Evolutionary conservation across 331 rosid species (phyloP).

Genomic region (Acacia pycnantha): DNA sequence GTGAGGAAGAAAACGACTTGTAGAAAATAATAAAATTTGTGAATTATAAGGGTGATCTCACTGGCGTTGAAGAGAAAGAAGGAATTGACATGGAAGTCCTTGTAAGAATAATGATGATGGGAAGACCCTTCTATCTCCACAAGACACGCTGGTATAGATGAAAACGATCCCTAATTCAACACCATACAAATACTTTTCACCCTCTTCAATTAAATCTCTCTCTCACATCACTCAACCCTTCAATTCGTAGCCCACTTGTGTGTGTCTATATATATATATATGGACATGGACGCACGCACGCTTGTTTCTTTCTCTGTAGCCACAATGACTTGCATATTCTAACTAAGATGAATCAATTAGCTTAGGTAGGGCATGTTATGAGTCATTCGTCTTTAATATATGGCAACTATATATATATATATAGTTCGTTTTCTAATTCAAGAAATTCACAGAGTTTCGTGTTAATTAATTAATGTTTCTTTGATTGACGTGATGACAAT

Average conservation of each 20-base stretch:
- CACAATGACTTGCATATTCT: neutral
- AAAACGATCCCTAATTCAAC: slow-evolving; percentile 26
- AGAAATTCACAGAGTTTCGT: neutral
- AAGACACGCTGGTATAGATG: neutral
- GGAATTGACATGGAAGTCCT: neutral
- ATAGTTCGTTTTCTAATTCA: neutral
- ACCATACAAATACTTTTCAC: slow-evolving; percentile 33
- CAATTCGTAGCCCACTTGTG: too few species aligned
- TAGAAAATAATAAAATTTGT: neutral
- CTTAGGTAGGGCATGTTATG: neutral
- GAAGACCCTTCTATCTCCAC: neutral
- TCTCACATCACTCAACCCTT: neutral
- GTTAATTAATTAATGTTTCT: neutral
- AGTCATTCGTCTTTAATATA: neutral
- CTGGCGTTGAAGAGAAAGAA: neutral
- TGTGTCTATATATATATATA: too few species aligned
- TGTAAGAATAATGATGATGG: slow-evolving; percentile 31
- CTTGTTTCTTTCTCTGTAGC: neutral
- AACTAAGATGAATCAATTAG: neutral
- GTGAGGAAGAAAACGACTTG: neutral
- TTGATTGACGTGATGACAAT: neutral
- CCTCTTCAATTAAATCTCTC: neutral
- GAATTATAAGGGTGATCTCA: neutral
- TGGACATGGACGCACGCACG: neutral
- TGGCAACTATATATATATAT: neutral